Conservation (phyloP, 2,329 filamentous ascomycete genomes). For the Talaromyces sp. region DNA sequence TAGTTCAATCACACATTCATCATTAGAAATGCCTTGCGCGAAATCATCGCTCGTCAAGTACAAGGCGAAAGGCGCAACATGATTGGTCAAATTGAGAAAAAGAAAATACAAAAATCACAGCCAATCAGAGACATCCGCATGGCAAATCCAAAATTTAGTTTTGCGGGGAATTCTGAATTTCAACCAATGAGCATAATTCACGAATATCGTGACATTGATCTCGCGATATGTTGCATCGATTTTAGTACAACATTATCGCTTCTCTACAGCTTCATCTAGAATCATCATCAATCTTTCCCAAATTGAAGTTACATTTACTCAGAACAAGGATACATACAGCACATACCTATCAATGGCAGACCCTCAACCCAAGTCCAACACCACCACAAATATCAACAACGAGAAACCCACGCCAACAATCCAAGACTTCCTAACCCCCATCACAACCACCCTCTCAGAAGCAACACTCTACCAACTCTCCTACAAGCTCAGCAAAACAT, state of each 20-base stretch:
- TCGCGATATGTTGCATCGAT: background rate
- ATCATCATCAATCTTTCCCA: background rate
- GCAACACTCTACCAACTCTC: conserved; percentile 36
- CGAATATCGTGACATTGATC: background rate
- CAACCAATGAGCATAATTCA: background rate
- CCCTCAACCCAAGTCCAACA: background rate
- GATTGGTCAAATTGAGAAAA: background rate
- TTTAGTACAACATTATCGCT: background rate
- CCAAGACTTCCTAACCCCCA: conserved; percentile 15
- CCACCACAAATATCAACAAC: background rate
- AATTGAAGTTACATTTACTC: background rate
- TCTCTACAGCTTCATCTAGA: background rate
- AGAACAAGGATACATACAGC: background rate
- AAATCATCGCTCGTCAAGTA: background rate
- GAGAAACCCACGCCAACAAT: background rate
- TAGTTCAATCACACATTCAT: background rate
- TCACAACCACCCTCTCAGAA: conserved; percentile 8
- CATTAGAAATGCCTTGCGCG: background rate
- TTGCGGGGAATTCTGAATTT: background rate
- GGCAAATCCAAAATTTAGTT: background rate
- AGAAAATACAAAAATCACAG: background rate
- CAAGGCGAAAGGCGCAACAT: background rate
- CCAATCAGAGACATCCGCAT: background rate
- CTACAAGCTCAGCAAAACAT: conserved; percentile 38
- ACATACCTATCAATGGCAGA: background rate